Percentiles rank a stretch among this genome's conserved stretches.
phyloP scores from a whole-genome alignment of 2,329 filamentous ascomycete species.

The Cladosporium sp. region DNA sequence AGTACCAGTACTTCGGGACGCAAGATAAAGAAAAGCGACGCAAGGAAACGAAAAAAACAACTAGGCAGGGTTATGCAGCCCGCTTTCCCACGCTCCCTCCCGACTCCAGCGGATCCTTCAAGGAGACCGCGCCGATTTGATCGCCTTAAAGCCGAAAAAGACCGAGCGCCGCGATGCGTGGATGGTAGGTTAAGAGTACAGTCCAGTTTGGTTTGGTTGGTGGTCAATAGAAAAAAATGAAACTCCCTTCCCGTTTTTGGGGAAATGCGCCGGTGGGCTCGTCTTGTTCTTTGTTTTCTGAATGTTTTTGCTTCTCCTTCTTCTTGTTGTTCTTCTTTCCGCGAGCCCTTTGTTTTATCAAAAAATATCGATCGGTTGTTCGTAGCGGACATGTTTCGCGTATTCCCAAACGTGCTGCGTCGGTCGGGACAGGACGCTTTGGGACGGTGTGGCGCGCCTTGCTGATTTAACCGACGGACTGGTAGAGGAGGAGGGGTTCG shows the following conservation, averaged over 20 bases:
- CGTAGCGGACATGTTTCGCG: constrained; percentile 1
- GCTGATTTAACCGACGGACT: constrained; percentile 33
- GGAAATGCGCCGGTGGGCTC: not conserved
- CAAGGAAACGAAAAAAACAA: too few relatives aligned
- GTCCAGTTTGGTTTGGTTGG: not conserved
- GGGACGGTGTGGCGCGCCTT: not conserved
- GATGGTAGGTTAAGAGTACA: not conserved
- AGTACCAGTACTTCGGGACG: too few relatives aligned
- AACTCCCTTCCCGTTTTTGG: too few relatives aligned
- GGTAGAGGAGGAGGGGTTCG: constrained; percentile 86
- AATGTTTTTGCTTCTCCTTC: not conserved
- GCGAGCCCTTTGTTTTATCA: not conserved
- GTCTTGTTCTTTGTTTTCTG: not conserved
- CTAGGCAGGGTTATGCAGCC: too few relatives aligned
- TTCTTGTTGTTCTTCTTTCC: not conserved
- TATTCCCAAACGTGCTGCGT: not conserved
- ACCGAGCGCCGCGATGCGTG: not conserved
- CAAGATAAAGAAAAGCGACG: too few relatives aligned
- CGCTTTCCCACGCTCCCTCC: too few relatives aligned
- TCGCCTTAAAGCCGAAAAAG: not conserved
- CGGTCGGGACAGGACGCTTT: not conserved
- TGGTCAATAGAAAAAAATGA: too few relatives aligned
- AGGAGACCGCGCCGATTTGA: too few relatives aligned
- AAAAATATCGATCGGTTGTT: not conserved
- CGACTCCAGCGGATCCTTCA: too few relatives aligned